These are phyloP conservation scores for Alliaria petiolata DNA, from an alignment of 345 rosid species.

Conservation along the genomic window DNA sequence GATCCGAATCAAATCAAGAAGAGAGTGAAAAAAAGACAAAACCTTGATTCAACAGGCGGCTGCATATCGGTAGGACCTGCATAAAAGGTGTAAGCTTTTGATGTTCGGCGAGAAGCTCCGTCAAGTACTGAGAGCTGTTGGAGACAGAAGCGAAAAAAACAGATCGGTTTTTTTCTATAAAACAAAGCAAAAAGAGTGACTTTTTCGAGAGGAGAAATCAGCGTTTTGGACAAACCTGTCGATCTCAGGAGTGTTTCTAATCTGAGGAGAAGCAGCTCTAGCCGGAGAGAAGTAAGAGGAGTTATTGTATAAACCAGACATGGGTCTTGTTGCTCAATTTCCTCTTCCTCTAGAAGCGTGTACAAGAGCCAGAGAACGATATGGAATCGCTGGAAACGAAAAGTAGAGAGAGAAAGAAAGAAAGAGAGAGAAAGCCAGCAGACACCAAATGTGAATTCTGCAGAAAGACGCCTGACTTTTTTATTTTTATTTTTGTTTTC, in stretches of 20 bases:
- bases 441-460: slow-evolving; percentile 38
- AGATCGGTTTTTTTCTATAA: not conserved
- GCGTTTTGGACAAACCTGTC: slow-evolving; percentile 51
- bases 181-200: not conserved
- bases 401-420: not conserved
- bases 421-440: slow-evolving; percentile 5
- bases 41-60: slow-evolving; percentile 95
- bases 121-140: slow-evolving; percentile 67
- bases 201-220: not conserved
- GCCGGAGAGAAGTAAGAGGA: slow-evolving; percentile 91
- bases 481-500: not conserved
- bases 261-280: slow-evolving; percentile 97
- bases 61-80: slow-evolving; percentile 84
- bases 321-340: slow-evolving; percentile 22
- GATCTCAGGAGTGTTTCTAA: slow-evolving; percentile 89
- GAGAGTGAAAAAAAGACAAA: slow-evolving; percentile 10
- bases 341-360: slow-evolving; percentile 7
- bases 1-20: slow-evolving; percentile 24
- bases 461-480: slow-evolving; percentile 36
- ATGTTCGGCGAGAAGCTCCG: slow-evolving; percentile 91
- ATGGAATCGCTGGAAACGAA: not conserved
- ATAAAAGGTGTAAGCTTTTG: slow-evolving; percentile 95
- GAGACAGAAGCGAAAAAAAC: not conserved
- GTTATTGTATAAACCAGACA: slow-evolving; percentile 94
- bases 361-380: not conserved